Evolutionary conservation across 2,329 filamentous ascomycete genomes (phyloP).

Genomic region (Emericellopsis atlantica): DNA sequence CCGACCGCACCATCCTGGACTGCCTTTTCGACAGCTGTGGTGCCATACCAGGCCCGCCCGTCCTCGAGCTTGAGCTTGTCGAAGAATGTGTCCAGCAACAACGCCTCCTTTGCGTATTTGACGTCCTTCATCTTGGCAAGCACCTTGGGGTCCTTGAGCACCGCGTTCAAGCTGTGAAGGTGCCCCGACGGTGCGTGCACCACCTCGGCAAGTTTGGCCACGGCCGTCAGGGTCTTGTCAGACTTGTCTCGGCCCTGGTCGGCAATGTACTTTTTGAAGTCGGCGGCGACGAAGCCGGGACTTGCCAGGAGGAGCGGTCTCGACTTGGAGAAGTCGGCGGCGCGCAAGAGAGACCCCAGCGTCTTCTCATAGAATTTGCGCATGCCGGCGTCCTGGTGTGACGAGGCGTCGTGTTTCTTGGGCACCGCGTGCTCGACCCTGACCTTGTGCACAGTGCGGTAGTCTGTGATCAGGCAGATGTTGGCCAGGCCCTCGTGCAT

Average conservation of each 20-base stretch:
- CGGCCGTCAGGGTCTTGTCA: constrained; percentile 57
- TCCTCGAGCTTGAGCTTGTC: constrained; percentile 71
- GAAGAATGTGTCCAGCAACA: constrained; percentile 74
- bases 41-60: constrained; percentile 82
- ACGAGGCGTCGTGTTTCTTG: constrained; percentile 51
- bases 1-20: constrained; percentile 83
- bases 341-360: constrained; percentile 61
- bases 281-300: constrained; percentile 74
- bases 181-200: constrained; percentile 80
- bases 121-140: constrained; percentile 68
- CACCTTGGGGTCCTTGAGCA: constrained; percentile 71
- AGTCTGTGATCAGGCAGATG: constrained; percentile 71
- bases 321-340: constrained; percentile 60
- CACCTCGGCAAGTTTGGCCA: constrained; percentile 53
- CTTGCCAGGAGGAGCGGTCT: constrained; percentile 74
- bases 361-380: constrained; percentile 64
- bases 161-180: constrained; percentile 76
- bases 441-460: constrained; percentile 59
- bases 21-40: constrained; percentile 67
- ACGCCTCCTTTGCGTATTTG: constrained; percentile 76
- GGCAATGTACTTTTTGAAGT: constrained; percentile 64
- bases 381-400: constrained; percentile 59
- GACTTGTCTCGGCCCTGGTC: constrained; percentile 42
- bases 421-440: constrained; percentile 52
- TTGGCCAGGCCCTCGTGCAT: constrained; percentile 85